Evolutionary conservation across 1,284 basidiomycete genomes (phyloP).

Genomic region (Calocybe gambosa): DNA sequence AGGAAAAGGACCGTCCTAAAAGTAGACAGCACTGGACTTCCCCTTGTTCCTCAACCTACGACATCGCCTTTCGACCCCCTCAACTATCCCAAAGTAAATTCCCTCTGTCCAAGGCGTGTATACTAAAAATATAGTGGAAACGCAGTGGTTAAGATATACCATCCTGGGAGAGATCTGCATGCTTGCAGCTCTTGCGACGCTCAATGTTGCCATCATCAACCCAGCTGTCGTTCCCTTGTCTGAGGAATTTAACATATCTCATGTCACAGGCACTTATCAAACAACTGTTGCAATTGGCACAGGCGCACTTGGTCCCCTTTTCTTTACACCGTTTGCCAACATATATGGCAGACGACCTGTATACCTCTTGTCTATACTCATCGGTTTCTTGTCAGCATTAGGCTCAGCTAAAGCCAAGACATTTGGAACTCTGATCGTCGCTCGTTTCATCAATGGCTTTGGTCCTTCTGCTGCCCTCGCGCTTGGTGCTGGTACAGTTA

Average conservation of each 20-base stretch:
- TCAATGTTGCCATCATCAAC: slow-evolving; percentile 29
- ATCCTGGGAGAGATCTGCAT: slow-evolving; percentile 27
- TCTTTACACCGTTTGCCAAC: slow-evolving; percentile 30
- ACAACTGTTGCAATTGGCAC: slow-evolving; percentile 29
- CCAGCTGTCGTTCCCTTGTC: slow-evolving; percentile 28
- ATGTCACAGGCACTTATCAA: slow-evolving; percentile 29
- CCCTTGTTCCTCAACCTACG: slow-evolving; percentile 29
- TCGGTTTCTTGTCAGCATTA: slow-evolving; percentile 27
- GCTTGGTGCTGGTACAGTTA: slow-evolving; percentile 32
- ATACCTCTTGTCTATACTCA: slow-evolving; percentile 26
- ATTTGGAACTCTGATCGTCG: slow-evolving; percentile 25
- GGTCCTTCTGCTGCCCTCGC: slow-evolving; percentile 28
- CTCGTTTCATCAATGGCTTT: slow-evolving; percentile 29
- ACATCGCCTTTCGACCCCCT: slow-evolving; percentile 25
- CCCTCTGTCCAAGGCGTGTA: background rate
- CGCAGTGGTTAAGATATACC: slow-evolving; percentile 18
- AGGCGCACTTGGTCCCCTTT: slow-evolving; percentile 25
- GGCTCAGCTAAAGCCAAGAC: slow-evolving; percentile 28
- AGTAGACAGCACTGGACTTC: slow-evolving; percentile 25
- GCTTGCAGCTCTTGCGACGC: slow-evolving; percentile 26
- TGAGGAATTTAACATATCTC: slow-evolving; percentile 25
- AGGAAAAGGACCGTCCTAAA: slow-evolving; percentile 11
- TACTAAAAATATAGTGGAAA: background rate
- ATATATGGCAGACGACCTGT: slow-evolving; percentile 28
- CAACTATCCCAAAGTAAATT: slow-evolving; percentile 27